Conservation (phyloP, 73 alveolate species). For the Stentor roeselii region DNA sequence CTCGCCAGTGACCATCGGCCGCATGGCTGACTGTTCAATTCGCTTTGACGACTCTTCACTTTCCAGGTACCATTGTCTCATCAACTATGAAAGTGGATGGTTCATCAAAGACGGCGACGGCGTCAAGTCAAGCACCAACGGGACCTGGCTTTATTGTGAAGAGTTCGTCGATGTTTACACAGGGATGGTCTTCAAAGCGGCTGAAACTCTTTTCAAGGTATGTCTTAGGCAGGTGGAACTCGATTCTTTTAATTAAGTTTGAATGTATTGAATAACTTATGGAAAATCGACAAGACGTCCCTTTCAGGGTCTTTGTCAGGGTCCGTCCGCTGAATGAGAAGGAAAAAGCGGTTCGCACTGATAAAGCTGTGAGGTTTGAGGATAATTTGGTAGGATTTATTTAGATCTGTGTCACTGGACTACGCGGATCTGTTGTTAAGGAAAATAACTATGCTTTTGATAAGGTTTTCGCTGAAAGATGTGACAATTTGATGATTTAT, state of each 20-base stretch:
- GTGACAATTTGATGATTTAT: slow-evolving; percentile 33
- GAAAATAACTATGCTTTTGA: slow-evolving; percentile 49
- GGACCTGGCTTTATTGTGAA: too few species aligned
- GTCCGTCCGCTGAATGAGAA: slow-evolving; percentile 5
- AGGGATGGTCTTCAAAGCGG: too few species aligned
- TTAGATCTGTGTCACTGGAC: not conserved
- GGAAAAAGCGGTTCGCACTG: not conserved
- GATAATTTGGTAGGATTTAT: not conserved
- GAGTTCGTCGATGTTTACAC: too few species aligned
- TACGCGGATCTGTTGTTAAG: not conserved
- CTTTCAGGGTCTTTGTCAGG: slow-evolving; percentile 3
- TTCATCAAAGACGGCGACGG: slow-evolving; percentile 53
- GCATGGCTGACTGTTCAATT: slow-evolving; percentile 54
- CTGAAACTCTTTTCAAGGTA: too few species aligned
- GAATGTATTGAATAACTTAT: too few species aligned
- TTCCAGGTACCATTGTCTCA: too few species aligned
- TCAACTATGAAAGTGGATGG: too few species aligned
- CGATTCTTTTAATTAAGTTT: too few species aligned
- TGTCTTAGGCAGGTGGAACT: too few species aligned
- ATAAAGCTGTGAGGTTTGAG: not conserved
- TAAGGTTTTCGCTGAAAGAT: slow-evolving; percentile 36
- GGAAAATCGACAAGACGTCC: too few species aligned
- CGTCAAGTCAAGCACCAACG: slow-evolving; percentile 43
- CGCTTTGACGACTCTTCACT: slow-evolving; percentile 28
- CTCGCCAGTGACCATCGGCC: slow-evolving; percentile 47